A percentile compares a stretch with the other conserved stretches of the same genome.
Conservation (phyloP, 495 filamentous ascomycete genomes). For the Parathielavia hyrcaniae region DNA sequence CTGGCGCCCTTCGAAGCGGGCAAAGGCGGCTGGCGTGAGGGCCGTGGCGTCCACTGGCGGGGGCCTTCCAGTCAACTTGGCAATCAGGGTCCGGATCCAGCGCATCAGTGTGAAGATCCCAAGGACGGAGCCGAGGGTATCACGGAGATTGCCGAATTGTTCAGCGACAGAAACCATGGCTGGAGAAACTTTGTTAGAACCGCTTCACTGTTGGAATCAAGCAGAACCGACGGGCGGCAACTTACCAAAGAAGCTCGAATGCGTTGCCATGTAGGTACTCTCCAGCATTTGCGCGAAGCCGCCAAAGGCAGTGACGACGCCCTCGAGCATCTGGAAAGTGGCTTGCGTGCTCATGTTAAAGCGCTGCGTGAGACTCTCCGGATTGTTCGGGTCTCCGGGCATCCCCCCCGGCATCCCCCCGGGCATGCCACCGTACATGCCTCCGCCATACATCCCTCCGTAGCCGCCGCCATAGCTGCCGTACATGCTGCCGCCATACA, state of each 20-base stretch:
- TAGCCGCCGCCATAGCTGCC: constrained; percentile 43
- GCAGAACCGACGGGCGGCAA: constrained; percentile 12
- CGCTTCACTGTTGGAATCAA: not conserved
- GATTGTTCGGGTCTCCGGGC: constrained; percentile 75
- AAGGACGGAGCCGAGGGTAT: constrained; percentile 89
- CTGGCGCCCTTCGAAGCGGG: constrained; percentile 68
- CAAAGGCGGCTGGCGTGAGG: constrained; percentile 83
- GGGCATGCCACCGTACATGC: constrained; percentile 52
- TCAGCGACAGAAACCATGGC: constrained; percentile 98
- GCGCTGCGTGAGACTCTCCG: constrained; percentile 81
- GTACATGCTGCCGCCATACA: constrained; percentile 37
- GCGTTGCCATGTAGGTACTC: constrained; percentile 99
- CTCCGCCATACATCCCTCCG: constrained; percentile 59
- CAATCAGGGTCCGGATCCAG: constrained; percentile 84
- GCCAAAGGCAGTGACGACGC: constrained; percentile 94
- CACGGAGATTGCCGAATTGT: constrained; percentile 86
- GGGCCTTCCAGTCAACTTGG: constrained; percentile 90
- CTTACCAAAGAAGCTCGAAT: constrained; percentile 96
- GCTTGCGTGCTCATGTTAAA: constrained; percentile 89
- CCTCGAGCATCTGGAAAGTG: constrained; percentile 99
- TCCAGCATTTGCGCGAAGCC: constrained; percentile 99
- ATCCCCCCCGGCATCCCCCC: constrained; percentile 54
- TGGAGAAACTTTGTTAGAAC: constrained; percentile 37
- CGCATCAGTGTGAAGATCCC: constrained; percentile 94
- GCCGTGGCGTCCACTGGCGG: constrained; percentile 78